These are phyloP conservation scores for Onygenales sp. DNA, from an alignment of 2,329 filamentous ascomycete species.

Conservation along the genomic window DNA sequence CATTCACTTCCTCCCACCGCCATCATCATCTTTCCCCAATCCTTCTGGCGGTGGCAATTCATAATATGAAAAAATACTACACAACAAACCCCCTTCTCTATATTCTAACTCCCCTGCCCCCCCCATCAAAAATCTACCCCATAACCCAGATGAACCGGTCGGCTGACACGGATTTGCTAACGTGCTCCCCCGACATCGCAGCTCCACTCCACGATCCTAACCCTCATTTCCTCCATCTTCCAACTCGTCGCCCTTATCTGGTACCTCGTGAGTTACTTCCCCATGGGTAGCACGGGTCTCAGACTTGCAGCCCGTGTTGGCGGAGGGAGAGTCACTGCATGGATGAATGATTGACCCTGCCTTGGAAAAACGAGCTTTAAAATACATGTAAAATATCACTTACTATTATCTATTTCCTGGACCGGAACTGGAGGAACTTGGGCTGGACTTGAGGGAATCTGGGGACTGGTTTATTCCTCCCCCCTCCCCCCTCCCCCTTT, in stretches of 20 bases:
- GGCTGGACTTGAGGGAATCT: too few species aligned
- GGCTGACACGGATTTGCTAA: background rate
- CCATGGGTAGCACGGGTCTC: slow-evolving; percentile 85
- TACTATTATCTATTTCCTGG: background rate
- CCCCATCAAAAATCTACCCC: background rate
- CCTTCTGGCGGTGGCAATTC: background rate
- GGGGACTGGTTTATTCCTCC: too few species aligned
- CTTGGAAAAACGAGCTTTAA: background rate
- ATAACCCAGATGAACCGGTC: background rate
- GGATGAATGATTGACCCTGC: slow-evolving; percentile 62
- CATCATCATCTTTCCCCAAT: background rate
- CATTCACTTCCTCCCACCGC: background rate
- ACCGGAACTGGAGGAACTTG: too few species aligned
- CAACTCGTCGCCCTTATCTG: slow-evolving; percentile 77
- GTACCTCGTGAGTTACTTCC: slow-evolving; percentile 97
- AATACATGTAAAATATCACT: background rate
- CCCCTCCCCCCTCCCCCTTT: too few species aligned
- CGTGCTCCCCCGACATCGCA: slow-evolving; percentile 28
- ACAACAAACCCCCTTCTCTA: too few species aligned
- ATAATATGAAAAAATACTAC: background rate
- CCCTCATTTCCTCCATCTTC: slow-evolving; percentile 70
- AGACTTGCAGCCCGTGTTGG: slow-evolving; percentile 81
- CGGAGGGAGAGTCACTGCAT: slow-evolving; percentile 70
- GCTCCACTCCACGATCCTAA: slow-evolving; percentile 78
- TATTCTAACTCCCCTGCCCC: background rate